A percentile compares a stretch with the other conserved stretches of the same genome.
These are phyloP conservation scores for Syncephalastrum racemosum DNA, from an alignment of 371 early-diverging fungal species.

Conservation along the genomic window DNA sequence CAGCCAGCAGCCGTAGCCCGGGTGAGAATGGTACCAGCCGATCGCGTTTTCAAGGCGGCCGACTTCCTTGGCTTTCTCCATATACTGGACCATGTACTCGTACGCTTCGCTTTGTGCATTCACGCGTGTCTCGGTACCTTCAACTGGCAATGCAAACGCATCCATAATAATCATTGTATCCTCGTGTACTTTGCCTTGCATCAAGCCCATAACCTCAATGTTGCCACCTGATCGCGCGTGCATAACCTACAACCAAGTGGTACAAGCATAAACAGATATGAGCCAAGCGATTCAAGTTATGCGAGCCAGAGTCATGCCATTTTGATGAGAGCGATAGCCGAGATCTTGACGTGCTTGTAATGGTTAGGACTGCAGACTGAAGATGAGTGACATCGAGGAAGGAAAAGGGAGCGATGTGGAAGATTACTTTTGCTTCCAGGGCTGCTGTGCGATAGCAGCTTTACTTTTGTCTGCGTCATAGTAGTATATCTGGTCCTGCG, in stretches of 20 bases:
- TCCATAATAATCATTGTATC: conserved; percentile 95
- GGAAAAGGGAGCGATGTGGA: background rate
- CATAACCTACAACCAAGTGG: conserved; percentile 63
- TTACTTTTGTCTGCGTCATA: conserved; percentile 74
- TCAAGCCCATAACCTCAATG: conserved; percentile 97
- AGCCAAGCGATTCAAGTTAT: conserved; percentile 3
- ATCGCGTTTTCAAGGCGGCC: conserved; percentile 92
- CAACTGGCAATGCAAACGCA: conserved; percentile 96
- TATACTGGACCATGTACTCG: conserved; percentile 96
- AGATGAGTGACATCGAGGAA: background rate
- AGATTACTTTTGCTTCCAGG: conserved; percentile 82
- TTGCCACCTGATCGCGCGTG: conserved; percentile 96
- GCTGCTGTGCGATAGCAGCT: conserved; percentile 60
- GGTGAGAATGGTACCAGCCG: conserved; percentile 99
- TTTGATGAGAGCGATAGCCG: conserved; percentile 94
- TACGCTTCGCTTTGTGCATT: conserved; percentile 93
- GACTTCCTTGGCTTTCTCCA: conserved; percentile 83
- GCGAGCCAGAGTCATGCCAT: conserved; percentile 65
- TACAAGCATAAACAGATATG: background rate
- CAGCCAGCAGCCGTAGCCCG: conserved; percentile 98
- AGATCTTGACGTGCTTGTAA: conserved; percentile 90
- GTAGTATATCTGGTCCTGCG: conserved; percentile 73
- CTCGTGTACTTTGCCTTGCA: conserved; percentile 93
- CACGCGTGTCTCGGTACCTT: conserved; percentile 99
- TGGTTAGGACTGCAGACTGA: conserved; percentile 70